phyloP scores from a whole-genome alignment of 2,329 filamentous ascomycete species.

The Cercospora sp. region DNA sequence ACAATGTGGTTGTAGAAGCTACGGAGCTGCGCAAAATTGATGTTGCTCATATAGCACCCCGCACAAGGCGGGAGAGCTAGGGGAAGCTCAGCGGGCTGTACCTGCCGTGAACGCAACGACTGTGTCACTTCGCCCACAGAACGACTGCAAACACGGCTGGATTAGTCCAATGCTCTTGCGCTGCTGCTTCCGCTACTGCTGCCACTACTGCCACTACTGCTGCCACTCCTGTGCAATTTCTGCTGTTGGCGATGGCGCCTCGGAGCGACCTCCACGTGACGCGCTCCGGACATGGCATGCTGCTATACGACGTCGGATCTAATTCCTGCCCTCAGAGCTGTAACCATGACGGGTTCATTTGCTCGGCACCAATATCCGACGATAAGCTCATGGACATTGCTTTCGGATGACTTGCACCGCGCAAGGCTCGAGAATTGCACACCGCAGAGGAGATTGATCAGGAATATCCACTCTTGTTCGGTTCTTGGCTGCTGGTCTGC shows the following conservation, averaged over 20 bases:
- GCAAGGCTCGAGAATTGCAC: not conserved
- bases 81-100: not conserved
- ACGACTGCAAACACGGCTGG: not conserved
- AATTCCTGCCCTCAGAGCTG: not conserved
- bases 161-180: not conserved
- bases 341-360: constrained; percentile 8
- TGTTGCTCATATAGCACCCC: constrained; percentile 6
- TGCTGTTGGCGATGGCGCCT: not conserved
- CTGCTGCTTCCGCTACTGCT: not conserved
- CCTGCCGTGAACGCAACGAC: not conserved
- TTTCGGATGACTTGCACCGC: not conserved
- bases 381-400: not conserved
- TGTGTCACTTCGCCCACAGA: not conserved
- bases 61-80: not conserved
- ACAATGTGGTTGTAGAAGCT: not conserved
- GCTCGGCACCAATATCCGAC: not conserved
- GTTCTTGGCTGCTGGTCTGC: not conserved
- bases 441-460: not conserved
- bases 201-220: not conserved
- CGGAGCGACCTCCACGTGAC: not conserved
- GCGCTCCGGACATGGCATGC: not conserved
- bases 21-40: not conserved
- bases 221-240: not conserved
- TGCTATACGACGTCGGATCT: not conserved
- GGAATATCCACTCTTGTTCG: not conserved